Percentiles rank a stretch among this genome's conserved stretches.
phyloP scores from a whole-genome alignment of 352 stramenopile genomes.

The Hyaloperonospora brassicae region DNA sequence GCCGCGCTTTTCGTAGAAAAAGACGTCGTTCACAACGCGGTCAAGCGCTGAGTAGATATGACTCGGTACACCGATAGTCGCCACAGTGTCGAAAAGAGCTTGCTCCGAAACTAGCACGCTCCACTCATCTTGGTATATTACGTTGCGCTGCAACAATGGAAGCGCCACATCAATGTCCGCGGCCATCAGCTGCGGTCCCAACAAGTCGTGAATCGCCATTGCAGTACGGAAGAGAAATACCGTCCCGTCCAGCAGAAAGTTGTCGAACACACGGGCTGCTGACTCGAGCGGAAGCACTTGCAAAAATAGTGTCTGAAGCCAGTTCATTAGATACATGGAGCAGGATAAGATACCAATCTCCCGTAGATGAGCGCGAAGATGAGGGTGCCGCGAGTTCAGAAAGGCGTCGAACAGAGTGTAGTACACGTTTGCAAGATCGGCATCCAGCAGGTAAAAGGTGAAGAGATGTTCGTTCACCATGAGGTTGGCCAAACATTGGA shows the following conservation, averaged over 20 bases:
- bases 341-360: conserved; percentile 48
- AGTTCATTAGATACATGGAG: conserved; percentile 86
- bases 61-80: conserved; percentile 50
- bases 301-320: conserved; percentile 81
- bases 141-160: conserved; percentile 62
- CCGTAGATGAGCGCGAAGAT: conserved; percentile 45
- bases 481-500: conserved; percentile 83
- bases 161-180: conserved; percentile 71
- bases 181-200: conserved; percentile 41
- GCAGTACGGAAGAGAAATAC: conserved; percentile 76
- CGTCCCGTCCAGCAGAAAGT: conserved; percentile 80
- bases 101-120: conserved; percentile 50
- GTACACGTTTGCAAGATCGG: conserved; percentile 68
- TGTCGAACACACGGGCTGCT: conserved; percentile 69
- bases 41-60: conserved; percentile 66
- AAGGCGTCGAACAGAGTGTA: conserved; percentile 78
- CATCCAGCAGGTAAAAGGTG: conserved; percentile 82
- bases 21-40: conserved; percentile 74
- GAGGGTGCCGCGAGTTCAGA: conserved; percentile 38
- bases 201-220: conserved; percentile 73
- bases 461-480: conserved; percentile 86
- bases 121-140: conserved; percentile 59
- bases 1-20: conserved; percentile 74
- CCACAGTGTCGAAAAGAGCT: conserved; percentile 58
- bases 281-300: conserved; percentile 76